These are phyloP conservation scores for Penicillium soppii DNA, from an alignment of 495 filamentous ascomycete species.

Conservation along the genomic window DNA sequence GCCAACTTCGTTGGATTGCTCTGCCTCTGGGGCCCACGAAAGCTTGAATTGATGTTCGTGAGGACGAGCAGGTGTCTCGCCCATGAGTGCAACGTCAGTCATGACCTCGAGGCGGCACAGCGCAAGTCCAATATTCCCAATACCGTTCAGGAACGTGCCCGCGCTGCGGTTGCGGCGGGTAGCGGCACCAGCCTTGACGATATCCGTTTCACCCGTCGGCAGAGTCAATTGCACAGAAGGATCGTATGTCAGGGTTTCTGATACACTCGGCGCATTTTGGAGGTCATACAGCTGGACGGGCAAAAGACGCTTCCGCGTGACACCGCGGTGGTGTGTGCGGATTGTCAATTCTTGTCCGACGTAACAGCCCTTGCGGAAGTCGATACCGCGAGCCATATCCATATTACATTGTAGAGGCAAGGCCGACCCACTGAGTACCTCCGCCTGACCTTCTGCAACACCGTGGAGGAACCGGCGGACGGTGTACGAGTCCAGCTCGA, in stretches of 20 bases:
- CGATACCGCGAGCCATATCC: slow-evolving; percentile 77
- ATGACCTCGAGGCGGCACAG: slow-evolving; percentile 87
- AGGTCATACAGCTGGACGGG: slow-evolving; percentile 72
- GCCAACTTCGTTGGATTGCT: slow-evolving; percentile 48
- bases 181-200: slow-evolving; percentile 39
- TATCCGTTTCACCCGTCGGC: slow-evolving; percentile 39
- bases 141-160: slow-evolving; percentile 72
- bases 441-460: slow-evolving; percentile 77
- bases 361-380: slow-evolving; percentile 96
- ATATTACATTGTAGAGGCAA: slow-evolving; percentile 83
- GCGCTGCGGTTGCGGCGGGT: slow-evolving; percentile 60
- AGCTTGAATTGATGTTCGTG: slow-evolving; percentile 57
- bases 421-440: slow-evolving; percentile 67
- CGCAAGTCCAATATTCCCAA: slow-evolving; percentile 86
- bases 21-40: slow-evolving; percentile 41
- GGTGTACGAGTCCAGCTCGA: slow-evolving; percentile 51
- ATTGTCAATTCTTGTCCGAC: slow-evolving; percentile 96
- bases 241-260: slow-evolving; percentile 53
- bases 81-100: slow-evolving; percentile 69
- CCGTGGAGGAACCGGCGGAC: slow-evolving; percentile 74
- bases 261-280: slow-evolving; percentile 29
- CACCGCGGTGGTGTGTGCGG: slow-evolving; percentile 87
- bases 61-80: slow-evolving; percentile 55
- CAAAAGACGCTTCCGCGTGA: slow-evolving; percentile 87
- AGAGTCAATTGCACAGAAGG: slow-evolving; percentile 29